Percentiles rank a stretch among this genome's conserved stretches.
These are phyloP conservation scores for Chlamydomonas sp. DNA, from an alignment of 139 green algal species.

Conservation along the genomic window DNA sequence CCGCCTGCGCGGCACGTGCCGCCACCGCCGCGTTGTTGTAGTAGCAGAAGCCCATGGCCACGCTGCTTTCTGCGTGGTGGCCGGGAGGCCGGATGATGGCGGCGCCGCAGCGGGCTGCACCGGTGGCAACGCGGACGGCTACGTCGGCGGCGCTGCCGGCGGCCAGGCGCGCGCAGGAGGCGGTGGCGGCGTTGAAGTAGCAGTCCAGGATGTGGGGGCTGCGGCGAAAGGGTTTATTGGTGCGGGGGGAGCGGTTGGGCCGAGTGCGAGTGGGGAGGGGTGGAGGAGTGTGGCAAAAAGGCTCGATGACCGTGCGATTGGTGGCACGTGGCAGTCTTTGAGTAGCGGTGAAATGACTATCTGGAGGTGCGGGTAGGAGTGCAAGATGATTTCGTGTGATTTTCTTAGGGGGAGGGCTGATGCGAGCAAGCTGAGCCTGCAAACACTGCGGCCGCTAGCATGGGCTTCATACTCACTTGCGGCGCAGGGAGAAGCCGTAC, in stretches of 20 bases:
- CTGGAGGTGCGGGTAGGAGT: no score
- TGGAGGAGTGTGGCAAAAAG: no score
- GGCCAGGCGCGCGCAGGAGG: conserved; percentile 69
- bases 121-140: conserved; percentile 48
- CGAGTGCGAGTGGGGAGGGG: no score
- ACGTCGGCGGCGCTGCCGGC: conserved; percentile 74
- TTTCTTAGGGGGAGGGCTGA: no score
- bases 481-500: background rate
- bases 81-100: conserved; percentile 59
- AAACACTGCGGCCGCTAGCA: no score
- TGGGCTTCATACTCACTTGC: no score
- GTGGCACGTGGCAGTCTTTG: no score
- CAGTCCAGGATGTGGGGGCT: conserved; percentile 61
- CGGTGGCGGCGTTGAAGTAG: conserved; percentile 77
- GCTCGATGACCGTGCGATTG: no score
- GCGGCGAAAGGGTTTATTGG: background rate
- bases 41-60: conserved; percentile 92
- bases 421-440: no score
- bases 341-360: no score
- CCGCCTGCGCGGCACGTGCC: conserved; percentile 54
- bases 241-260: no score
- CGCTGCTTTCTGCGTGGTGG: conserved; percentile 79
- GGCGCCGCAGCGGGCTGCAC: conserved; percentile 53
- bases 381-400: no score
- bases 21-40: conserved; percentile 84